Evolutionary conservation across 768 basidiomycete genomes (phyloP), one percentile per base, ranked within the genome.

Genomic region (Lentinus brumalis): DNA sequence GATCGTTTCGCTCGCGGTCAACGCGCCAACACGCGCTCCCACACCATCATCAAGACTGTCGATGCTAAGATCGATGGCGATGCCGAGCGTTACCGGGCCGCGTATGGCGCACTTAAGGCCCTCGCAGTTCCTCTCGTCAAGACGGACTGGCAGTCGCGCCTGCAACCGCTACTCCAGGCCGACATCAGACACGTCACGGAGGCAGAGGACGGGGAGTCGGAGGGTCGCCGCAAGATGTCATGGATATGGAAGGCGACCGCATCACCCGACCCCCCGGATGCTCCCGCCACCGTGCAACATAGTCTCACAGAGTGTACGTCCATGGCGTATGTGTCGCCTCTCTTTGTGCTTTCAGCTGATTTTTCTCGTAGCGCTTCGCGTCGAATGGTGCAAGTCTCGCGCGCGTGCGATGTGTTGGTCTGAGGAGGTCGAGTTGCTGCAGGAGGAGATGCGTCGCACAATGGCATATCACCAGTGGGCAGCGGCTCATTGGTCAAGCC

Each of bases 391-490:
- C 32, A 60, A 61, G 39, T 53, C 54, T 14, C 59, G 58, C n/a
- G 59, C 60, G 1, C 56, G 61, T 2, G 47, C 50, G 6, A 9
- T 32, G 1, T 56, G 65, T 12, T 68, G 67, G 67, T n/a, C 46
- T 14, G 65, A 68, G 50, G 65, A 68, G 52, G 53, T 56, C 21
- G 18, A 56, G 18, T 63, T 66, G 15, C 14, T 68, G 29, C 26
- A 51, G 12, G 67, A 68, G 41, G 67, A 68, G 46, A 61, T 62
- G 63, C 62, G 66, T 5, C 60, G 59, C 15, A 57, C 53, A 16
- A 12, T 59, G 9, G 53, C 30, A 9, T 45, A 45, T 8, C 44
- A 45, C 8, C 8, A 8, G 8, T 45, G 44, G 44, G 15, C 14
- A 16, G 21, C n/a, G 14, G 21, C 4, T 8, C 4, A 4, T 8